Conservation (phyloP, 1,284 basidiomycete genomes). For the Ceratorhiza oryzae-sativae region DNA sequence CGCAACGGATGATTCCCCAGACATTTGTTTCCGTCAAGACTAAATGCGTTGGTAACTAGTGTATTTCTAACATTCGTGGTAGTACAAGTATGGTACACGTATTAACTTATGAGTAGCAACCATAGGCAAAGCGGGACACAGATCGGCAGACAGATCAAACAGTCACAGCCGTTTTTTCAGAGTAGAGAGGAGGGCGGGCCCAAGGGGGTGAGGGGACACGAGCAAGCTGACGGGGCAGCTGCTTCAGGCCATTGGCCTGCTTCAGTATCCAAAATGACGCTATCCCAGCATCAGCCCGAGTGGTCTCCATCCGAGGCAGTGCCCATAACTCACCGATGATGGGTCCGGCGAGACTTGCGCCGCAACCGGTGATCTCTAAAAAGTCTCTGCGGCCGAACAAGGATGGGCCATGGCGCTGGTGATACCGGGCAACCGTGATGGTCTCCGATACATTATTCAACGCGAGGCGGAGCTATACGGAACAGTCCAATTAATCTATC, state of each 20-base stretch:
- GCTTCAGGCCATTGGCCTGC: conserved; percentile 33
- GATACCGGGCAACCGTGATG: conserved; percentile 34
- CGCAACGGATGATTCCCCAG: background rate
- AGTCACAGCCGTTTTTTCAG: conserved; percentile 33
- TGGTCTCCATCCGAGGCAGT: background rate
- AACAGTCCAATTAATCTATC: background rate
- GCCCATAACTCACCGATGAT: conserved; percentile 35
- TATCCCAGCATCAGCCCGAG: conserved; percentile 3
- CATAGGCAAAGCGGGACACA: background rate
- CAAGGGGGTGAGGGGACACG: conserved; percentile 32
- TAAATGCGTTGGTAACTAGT: conserved; percentile 5
- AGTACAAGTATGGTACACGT: conserved; percentile 31
- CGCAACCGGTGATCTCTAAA: conserved; percentile 35
- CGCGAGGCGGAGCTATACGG: conserved; percentile 27
- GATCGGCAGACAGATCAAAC: conserved; percentile 9
- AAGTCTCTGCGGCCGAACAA: conserved; percentile 30
- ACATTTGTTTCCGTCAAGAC: conserved; percentile 10
- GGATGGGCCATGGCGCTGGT: conserved; percentile 32
- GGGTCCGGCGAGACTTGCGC: conserved; percentile 22
- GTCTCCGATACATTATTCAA: conserved; percentile 32
- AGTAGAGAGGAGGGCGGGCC: conserved; percentile 18
- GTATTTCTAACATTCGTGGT: background rate
- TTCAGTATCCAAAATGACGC: conserved; percentile 39
- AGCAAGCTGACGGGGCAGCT: conserved; percentile 19
- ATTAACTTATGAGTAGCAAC: conserved; percentile 33